Evolutionary conservation across 495 filamentous ascomycete species (phyloP).

Genomic region (Trichocladium antarcticum): DNA sequence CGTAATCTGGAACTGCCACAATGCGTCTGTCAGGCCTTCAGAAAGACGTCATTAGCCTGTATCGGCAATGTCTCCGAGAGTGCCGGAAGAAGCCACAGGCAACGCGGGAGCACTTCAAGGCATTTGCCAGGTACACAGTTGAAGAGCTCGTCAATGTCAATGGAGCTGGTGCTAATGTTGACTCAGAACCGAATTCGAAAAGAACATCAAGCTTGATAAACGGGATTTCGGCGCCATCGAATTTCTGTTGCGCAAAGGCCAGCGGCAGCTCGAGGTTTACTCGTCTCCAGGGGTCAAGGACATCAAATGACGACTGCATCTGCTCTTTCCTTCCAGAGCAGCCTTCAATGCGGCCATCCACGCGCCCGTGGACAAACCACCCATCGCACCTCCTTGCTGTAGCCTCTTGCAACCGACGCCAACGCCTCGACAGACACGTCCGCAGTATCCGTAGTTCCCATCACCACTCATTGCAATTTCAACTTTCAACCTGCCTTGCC

Average conservation of each 20-base stretch:
- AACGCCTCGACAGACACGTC: no score
- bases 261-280: constrained; percentile 77
- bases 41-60: constrained; percentile 74
- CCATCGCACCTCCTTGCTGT: no score
- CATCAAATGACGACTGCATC: constrained; percentile 40
- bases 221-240: constrained; percentile 86
- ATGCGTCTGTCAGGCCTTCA: constrained; percentile 81
- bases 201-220: constrained; percentile 58
- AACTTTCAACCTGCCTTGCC: background rate
- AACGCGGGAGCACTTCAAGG: constrained; percentile 31
- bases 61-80: constrained; percentile 72
- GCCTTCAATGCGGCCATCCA: background rate
- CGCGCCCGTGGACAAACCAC: background rate
- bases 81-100: constrained; percentile 64
- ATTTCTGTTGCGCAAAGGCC: constrained; percentile 74
- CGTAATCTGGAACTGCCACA: background rate
- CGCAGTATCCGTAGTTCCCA: no score
- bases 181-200: constrained; percentile 62
- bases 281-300: constrained; percentile 73
- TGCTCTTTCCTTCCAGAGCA: constrained; percentile 4
- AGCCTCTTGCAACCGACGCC: no score
- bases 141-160: background rate
- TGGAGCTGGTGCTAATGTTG: constrained; percentile 3
- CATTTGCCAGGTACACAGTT: constrained; percentile 29
- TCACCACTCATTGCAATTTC: no score